Evolutionary conservation across 2,329 filamentous ascomycete species (phyloP).

Genomic region (Trichophyton mentagrophytes): DNA sequence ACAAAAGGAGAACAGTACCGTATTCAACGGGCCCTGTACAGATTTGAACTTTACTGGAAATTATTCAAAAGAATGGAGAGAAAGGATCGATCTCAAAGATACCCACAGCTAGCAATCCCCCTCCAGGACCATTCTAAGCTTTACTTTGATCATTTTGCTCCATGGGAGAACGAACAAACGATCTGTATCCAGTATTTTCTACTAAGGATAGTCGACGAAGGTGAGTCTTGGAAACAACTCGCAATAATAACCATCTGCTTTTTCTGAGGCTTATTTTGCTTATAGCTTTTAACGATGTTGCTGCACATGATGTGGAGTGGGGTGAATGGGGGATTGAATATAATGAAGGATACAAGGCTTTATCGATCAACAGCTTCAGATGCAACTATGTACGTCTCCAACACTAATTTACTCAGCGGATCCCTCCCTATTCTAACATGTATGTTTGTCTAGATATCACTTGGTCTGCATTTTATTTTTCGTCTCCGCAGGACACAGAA

Average conservation of each 20-base stretch:
- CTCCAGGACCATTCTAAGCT: neutral
- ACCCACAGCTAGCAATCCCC: neutral
- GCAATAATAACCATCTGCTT: no score
- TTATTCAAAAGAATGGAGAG: constrained; percentile 3
- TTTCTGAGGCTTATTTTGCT: neutral
- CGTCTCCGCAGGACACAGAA: neutral
- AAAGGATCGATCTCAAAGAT: neutral
- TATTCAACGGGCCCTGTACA: constrained; percentile 12
- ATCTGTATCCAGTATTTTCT: constrained; percentile 12
- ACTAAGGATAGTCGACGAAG: neutral
- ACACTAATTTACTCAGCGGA: neutral
- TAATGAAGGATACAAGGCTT: neutral
- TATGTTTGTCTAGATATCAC: neutral
- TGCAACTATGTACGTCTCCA: neutral
- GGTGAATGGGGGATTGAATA: neutral
- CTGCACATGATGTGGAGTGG: constrained; percentile 2
- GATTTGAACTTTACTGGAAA: constrained; percentile 11
- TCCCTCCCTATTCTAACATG: neutral
- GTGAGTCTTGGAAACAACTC: neutral
- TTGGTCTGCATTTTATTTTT: neutral
- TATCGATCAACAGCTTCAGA: neutral
- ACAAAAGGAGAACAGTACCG: neutral
- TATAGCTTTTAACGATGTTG: constrained; percentile 4
- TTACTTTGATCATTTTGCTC: constrained; percentile 8
- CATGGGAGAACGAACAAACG: constrained; percentile 12